Percentiles rank a stretch among this genome's conserved stretches.
Evolutionary conservation across 768 basidiomycete species (phyloP).

Genomic region (Amanita pseudoporphyria): DNA sequence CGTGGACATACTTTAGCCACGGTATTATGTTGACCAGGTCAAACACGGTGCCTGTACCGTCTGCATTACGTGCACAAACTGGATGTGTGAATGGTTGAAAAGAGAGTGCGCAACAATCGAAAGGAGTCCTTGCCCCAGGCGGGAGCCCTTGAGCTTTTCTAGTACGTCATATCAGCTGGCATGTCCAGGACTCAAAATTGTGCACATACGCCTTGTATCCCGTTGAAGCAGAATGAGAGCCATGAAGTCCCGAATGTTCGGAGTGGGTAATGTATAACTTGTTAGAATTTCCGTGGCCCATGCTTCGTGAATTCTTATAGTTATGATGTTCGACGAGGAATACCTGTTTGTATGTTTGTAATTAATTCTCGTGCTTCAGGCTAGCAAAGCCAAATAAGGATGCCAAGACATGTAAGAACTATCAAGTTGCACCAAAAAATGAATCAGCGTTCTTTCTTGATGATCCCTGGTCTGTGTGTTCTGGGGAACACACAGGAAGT

Average conservation of each 20-base stretch:
- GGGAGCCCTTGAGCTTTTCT: slow-evolving; percentile 65
- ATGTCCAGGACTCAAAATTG: slow-evolving; percentile 4
- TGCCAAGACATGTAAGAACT: background rate
- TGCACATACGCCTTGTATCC: slow-evolving; percentile 57
- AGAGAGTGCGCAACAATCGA: slow-evolving; percentile 88
- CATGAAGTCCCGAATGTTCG: slow-evolving; percentile 73
- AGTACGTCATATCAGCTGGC: slow-evolving; percentile 10
- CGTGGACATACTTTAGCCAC: slow-evolving; percentile 71
- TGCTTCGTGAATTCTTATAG: slow-evolving; percentile 15
- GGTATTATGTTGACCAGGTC: slow-evolving; percentile 90
- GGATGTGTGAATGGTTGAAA: slow-evolving; percentile 87
- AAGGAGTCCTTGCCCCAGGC: slow-evolving; percentile 60
- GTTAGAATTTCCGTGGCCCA: slow-evolving; percentile 84
- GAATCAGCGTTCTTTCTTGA: no score
- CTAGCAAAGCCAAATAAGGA: background rate
- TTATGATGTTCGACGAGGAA: background rate
- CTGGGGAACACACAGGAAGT: no score
- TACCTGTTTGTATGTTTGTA: background rate
- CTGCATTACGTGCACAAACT: slow-evolving; percentile 75
- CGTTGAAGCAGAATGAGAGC: slow-evolving; percentile 72
- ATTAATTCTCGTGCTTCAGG: background rate
- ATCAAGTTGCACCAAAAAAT: no score
- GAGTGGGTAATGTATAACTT: slow-evolving; percentile 87
- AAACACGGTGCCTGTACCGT: slow-evolving; percentile 76
- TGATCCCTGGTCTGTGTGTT: no score